A percentile compares a stretch with the other conserved stretches of the same genome.
Conservation (phyloP, 495 filamentous ascomycete genomes). For the Penicillium argentinense region DNA sequence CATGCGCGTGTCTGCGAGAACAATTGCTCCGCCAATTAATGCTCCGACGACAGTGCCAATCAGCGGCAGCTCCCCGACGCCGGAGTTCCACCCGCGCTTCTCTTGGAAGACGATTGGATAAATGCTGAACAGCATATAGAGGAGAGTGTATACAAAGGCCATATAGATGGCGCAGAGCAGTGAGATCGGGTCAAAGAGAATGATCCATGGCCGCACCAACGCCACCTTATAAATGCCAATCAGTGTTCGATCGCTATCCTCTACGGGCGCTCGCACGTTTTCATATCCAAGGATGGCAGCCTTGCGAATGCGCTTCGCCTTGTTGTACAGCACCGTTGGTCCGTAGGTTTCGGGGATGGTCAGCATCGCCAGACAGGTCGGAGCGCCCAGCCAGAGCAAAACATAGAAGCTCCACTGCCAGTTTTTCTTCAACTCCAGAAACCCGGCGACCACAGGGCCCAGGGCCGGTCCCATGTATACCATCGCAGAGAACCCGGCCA, state of each 20-base stretch:
- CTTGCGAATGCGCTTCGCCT: constrained; percentile 34
- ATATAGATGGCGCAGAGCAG: constrained; percentile 50
- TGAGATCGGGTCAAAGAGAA: constrained; percentile 45
- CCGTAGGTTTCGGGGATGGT: constrained; percentile 44
- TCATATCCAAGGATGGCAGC: constrained; percentile 41
- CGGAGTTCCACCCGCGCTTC: constrained; percentile 50
- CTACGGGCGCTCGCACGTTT: constrained; percentile 42
- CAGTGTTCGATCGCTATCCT: constrained; percentile 38
- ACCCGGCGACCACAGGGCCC: constrained; percentile 41
- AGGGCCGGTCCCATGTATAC: constrained; percentile 34
- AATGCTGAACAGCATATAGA: constrained; percentile 49
- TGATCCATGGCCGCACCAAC: constrained; percentile 46
- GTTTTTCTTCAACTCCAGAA: constrained; percentile 40
- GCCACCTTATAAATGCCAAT: constrained; percentile 50
- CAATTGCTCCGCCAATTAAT: constrained; percentile 36
- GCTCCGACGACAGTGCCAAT: constrained; percentile 52
- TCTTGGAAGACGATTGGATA: constrained; percentile 28
- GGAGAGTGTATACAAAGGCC: constrained; percentile 51
- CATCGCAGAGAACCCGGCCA: constrained; percentile 46
- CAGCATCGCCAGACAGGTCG: constrained; percentile 38
- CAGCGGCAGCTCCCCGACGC: constrained; percentile 54
- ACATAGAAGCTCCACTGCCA: constrained; percentile 52
- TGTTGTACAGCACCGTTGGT: constrained; percentile 25
- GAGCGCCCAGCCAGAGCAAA: constrained; percentile 40
- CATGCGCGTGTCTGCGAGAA: constrained; percentile 17